These are phyloP conservation scores for Chlamydomonas sp. DNA, from an alignment of 139 green algal species.

Conservation along the genomic window DNA sequence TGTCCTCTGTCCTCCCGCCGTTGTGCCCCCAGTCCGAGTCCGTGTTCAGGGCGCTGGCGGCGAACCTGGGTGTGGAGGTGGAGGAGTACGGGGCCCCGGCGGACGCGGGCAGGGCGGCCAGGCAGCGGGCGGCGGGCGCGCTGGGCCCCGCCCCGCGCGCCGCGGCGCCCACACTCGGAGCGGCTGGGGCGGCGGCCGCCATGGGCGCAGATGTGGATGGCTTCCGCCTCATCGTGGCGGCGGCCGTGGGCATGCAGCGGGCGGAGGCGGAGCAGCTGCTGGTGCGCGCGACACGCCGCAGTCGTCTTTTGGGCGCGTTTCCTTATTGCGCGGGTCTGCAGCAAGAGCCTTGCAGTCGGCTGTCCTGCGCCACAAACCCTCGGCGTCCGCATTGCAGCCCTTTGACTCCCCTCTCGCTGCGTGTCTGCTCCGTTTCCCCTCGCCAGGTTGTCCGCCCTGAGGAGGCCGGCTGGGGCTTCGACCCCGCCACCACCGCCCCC, in stretches of 20 bases:
- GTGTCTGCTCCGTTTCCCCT: not conserved
- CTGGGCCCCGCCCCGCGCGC: not conserved
- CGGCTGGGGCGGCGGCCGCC: not conserved
- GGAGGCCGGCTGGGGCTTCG: too few relatives aligned
- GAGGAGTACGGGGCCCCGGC: not conserved
- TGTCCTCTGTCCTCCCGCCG: too few relatives aligned
- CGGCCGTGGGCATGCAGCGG: not conserved
- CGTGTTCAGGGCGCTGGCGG: not conserved
- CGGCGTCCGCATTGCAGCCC: too few relatives aligned
- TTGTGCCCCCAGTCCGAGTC: not conserved
- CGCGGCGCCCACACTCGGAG: too few relatives aligned
- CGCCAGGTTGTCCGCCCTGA: not conserved
- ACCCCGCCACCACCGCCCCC: conserved; percentile 35
- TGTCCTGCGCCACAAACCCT: too few relatives aligned
- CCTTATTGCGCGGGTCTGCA: too few relatives aligned
- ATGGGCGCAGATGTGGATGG: too few relatives aligned
- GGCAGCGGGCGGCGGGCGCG: too few relatives aligned
- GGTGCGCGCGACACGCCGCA: not conserved
- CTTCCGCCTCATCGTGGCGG: too few relatives aligned
- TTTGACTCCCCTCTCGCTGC: not conserved
- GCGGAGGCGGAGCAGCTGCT: conserved; percentile 12
- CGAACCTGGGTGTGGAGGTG: not conserved
- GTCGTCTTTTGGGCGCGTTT: not conserved
- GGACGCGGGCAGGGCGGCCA: too few relatives aligned
- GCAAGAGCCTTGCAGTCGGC: too few relatives aligned